A percentile compares a stretch with the other conserved stretches of the same genome.
Conservation (phyloP, 257 asterid genomes). For the Plantago ovata region DNA sequence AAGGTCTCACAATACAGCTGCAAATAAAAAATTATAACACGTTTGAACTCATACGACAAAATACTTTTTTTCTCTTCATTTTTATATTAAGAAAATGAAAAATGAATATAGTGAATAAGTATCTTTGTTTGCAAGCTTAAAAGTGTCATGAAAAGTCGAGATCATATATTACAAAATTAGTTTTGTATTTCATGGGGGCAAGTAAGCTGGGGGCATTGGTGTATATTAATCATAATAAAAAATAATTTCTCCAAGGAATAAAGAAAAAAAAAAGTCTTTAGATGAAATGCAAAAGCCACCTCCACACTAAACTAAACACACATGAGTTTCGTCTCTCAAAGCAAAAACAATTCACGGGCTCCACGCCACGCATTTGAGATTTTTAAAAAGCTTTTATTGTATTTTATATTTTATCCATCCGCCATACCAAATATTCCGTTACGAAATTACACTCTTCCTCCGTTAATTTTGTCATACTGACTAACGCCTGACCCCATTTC, state of each 20-base stretch:
- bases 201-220: neutral
- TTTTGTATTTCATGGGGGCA: no score
- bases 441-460: no score
- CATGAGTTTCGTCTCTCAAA: neutral
- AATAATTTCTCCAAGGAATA: no score
- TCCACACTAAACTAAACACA: neutral
- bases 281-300: constrained; percentile 31
- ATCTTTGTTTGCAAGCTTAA: neutral
- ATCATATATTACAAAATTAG: neutral
- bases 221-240: no score
- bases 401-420: constrained; percentile 21
- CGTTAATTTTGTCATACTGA: no score
- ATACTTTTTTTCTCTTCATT: no score
- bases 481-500: neutral
- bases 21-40: no score
- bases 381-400: neutral
- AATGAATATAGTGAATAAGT: neutral
- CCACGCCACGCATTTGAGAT: constrained; percentile 32
- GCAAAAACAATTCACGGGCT: constrained; percentile 24
- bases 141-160: neutral
- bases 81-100: no score
- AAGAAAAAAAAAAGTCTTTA: constrained; percentile 17
- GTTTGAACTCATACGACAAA: no score
- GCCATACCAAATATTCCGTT: constrained; percentile 17
- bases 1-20: no score